A percentile compares a stretch with the other conserved stretches of the same genome.
These are phyloP conservation scores for Teunomyces cretensis DNA, from an alignment of 805 yeast species.

Conservation along the genomic window DNA sequence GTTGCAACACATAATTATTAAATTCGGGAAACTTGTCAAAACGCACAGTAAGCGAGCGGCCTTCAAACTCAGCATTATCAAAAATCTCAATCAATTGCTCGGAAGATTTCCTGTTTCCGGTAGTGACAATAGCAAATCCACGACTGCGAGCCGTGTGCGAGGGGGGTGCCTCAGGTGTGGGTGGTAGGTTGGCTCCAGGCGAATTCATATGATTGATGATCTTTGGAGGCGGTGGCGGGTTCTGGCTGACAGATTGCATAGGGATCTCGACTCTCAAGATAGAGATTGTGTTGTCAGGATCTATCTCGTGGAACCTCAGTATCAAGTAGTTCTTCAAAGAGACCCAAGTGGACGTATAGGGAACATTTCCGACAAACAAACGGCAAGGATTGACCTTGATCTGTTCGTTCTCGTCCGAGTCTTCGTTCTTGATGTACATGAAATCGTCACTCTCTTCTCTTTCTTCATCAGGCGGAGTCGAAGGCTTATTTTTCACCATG, in stretches of 20 bases:
- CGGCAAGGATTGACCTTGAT: slow-evolving; percentile 41
- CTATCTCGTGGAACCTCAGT: slow-evolving; percentile 21
- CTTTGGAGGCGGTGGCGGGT: not conserved
- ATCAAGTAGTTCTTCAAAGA: slow-evolving; percentile 30
- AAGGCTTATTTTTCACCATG: slow-evolving; percentile 15
- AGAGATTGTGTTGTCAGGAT: slow-evolving; percentile 24
- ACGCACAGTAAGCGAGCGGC: slow-evolving; percentile 59
- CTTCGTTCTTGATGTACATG: slow-evolving; percentile 19
- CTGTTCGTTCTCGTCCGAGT: slow-evolving; percentile 10
- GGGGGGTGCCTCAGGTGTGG: not conserved
- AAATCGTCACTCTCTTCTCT: slow-evolving; percentile 10
- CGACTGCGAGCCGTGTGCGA: slow-evolving; percentile 24
- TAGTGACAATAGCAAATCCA: slow-evolving; percentile 67
- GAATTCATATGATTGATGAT: not conserved
- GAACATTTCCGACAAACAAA: slow-evolving; percentile 57
- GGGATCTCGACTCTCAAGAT: slow-evolving; percentile 43
- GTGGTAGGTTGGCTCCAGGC: not conserved
- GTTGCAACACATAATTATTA: slow-evolving; percentile 30
- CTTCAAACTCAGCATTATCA: slow-evolving; percentile 55
- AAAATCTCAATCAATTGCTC: slow-evolving; percentile 48
- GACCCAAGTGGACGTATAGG: slow-evolving; percentile 44
- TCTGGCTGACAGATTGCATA: slow-evolving; percentile 20
- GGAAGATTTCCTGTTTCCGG: slow-evolving; percentile 47
- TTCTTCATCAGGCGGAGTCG: slow-evolving; percentile 3
- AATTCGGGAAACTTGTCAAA: slow-evolving; percentile 54